Conservation (phyloP, 495 filamentous ascomycete species). For the Penicillium turbatum region DNA sequence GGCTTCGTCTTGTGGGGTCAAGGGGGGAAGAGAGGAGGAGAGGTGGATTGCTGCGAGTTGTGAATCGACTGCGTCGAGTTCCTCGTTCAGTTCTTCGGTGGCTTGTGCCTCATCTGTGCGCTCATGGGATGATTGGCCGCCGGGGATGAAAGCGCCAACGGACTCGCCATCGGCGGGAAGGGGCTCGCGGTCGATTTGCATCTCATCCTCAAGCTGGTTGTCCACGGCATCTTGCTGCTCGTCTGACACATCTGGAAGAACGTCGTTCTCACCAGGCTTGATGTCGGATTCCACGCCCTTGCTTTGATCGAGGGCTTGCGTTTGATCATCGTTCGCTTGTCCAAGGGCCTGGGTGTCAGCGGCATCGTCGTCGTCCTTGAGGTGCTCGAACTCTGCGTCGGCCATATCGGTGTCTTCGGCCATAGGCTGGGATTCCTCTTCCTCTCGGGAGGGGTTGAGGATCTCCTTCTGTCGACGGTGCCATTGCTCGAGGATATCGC, state of each 20-base stretch:
- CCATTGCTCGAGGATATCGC: constrained; percentile 90
- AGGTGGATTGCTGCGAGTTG: constrained; percentile 72
- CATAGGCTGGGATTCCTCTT: constrained; percentile 49
- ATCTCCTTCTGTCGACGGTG: constrained; percentile 81
- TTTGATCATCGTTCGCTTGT: constrained; percentile 81
- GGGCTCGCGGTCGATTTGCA: constrained; percentile 41
- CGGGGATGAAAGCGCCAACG: constrained; percentile 41
- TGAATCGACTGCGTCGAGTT: constrained; percentile 66
- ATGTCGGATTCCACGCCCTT: constrained; percentile 74
- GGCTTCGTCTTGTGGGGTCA: constrained; percentile 55
- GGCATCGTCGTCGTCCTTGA: constrained; percentile 72
- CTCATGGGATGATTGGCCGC: constrained; percentile 32
- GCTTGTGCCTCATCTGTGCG: constrained; percentile 25
- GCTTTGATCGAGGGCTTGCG: constrained; percentile 71
- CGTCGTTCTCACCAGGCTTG: constrained; percentile 50
- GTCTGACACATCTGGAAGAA: constrained; percentile 56
- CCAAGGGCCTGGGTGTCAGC: constrained; percentile 89
- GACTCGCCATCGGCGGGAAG: constrained; percentile 40
- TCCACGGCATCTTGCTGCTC: constrained; percentile 50
- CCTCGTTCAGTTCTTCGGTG: constrained; percentile 51
- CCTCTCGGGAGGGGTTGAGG: constrained; percentile 58
- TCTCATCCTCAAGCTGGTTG: constrained; percentile 45
- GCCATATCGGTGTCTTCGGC: constrained; percentile 61
- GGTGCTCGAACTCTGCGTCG: constrained; percentile 80
- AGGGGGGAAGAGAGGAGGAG: constrained; percentile 38